These are phyloP conservation scores for Monilinia vaccinii-corymbosi DNA, from an alignment of 2,329 filamentous ascomycete species.

Conservation along the genomic window DNA sequence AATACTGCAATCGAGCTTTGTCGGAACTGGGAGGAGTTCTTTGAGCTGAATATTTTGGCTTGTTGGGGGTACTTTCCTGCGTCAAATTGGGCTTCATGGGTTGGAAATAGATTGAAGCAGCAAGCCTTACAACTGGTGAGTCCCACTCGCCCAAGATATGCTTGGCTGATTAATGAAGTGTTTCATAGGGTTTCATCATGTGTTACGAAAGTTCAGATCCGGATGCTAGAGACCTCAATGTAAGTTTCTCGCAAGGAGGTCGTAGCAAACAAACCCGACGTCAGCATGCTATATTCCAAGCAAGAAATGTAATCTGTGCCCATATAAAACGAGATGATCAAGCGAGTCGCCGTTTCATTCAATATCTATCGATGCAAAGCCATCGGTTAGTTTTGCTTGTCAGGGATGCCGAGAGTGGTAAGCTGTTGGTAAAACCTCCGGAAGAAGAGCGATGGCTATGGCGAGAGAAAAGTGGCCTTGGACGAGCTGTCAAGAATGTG, in stretches of 20 bases:
- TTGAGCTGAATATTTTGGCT: slow-evolving; percentile 37
- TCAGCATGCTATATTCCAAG: slow-evolving; percentile 30
- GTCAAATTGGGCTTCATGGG: slow-evolving; percentile 36
- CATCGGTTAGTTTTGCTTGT: slow-evolving; percentile 32
- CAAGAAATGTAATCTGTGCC: slow-evolving; percentile 34
- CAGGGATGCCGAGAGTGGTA: slow-evolving; percentile 34
- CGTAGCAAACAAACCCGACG: slow-evolving; percentile 27
- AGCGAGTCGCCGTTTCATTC: slow-evolving; percentile 34
- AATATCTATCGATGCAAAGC: slow-evolving; percentile 34
- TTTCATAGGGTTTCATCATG: slow-evolving; percentile 21
- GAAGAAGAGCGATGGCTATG: slow-evolving; percentile 33
- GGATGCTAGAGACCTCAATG: slow-evolving; percentile 29
- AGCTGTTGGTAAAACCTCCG: slow-evolving; percentile 31
- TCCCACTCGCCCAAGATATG: not conserved
- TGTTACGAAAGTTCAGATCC: slow-evolving; percentile 15
- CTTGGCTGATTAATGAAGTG: not conserved
- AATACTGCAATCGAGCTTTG: slow-evolving; percentile 38
- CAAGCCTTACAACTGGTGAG: slow-evolving; percentile 33
- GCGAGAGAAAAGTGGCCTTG: slow-evolving; percentile 32
- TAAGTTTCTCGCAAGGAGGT: slow-evolving; percentile 29
- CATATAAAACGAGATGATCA: slow-evolving; percentile 36
- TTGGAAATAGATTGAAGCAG: slow-evolving; percentile 31
- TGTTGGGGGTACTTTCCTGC: slow-evolving; percentile 39
- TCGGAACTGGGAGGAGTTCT: slow-evolving; percentile 43
- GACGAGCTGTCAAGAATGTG: slow-evolving; percentile 32